Base-by-base conservation (phyloP, 352 stramenopile species). In the Globisporangium parvum region DNA sequence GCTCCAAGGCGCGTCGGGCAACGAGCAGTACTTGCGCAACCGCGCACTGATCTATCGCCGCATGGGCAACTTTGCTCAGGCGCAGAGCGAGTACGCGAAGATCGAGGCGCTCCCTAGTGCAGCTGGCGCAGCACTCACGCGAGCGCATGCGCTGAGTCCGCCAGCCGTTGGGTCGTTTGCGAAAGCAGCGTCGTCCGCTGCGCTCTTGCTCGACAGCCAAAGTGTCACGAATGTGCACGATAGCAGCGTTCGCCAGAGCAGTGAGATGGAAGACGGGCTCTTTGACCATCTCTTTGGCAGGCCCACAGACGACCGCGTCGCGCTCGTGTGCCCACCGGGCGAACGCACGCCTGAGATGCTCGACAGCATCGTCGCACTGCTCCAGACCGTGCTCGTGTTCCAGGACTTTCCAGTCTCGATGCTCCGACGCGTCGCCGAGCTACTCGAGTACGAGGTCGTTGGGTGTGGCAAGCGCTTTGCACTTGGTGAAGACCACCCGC, bases 251-350 rank as follows among this genome's bases (percentile, higher is more conserved):
- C 47, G 12, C 45, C 4, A 41, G 42, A 69, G 66, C n/a, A 62
- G 63, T 12, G 69, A 77, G 45, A 60, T 87, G 51, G 63, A 88
- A 46, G 71, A 88, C 50, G 80, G 78, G 3, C 41, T 91, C 9
- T 88, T 84, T 35, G 70, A 74, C 6, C 75, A 87, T 47, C 60
- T 91, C 23, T 91, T 88, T 51, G 74, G 80, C 15, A 82, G 87
- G 26, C 80, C 80, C 12, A 75, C 75, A 5, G 59, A 73, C 17
- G 77, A 88, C 51, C 86, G 81, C 50, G 56, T 88, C 4, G 80
- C 80, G 26, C 70, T 88, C 23, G 69, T 83, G 48, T 75, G 72
- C 31, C 55, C 67, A 15, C 64, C 77, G 2, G 52, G 54, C 2
- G 69, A 87, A 0, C 73, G 77, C 12, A 71, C 66, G 9, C 21